Evolutionary conservation across 192 early-diverging fungal species (phyloP).

Genomic region (Pilaira anomala): DNA sequence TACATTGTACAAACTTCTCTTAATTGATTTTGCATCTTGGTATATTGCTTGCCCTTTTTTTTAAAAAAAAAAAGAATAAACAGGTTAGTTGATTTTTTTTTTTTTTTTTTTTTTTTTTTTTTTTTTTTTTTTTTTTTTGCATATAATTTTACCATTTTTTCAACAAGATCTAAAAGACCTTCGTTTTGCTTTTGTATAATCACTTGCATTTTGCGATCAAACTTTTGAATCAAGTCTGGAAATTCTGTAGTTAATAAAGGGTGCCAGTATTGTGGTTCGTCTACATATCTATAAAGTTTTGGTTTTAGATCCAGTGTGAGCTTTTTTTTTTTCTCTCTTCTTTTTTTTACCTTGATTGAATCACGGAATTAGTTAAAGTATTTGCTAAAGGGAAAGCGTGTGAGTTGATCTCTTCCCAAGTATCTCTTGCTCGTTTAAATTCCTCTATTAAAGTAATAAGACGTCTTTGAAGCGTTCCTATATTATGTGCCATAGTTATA

Average conservation of each 20-base stretch:
- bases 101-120: background rate
- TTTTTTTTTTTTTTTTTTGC: background rate
- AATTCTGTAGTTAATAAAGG: slow-evolving; percentile 16
- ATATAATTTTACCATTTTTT: slow-evolving; percentile 16
- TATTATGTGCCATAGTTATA: slow-evolving; percentile 8
- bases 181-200: background rate
- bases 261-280: slow-evolving; percentile 34
- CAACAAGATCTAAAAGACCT: slow-evolving; percentile 8
- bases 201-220: slow-evolving; percentile 24
- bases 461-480: slow-evolving; percentile 32
- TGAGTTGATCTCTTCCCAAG: slow-evolving; percentile 32
- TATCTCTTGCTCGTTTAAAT: slow-evolving; percentile 23
- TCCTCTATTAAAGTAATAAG: slow-evolving; percentile 27
- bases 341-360: slow-evolving; percentile 27
- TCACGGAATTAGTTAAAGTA: slow-evolving; percentile 24
- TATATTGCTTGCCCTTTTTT: slow-evolving; percentile 22
- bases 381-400: slow-evolving; percentile 28
- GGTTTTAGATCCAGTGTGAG: background rate
- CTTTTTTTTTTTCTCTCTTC: background rate
- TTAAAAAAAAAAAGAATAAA: background rate
- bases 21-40: slow-evolving; percentile 24
- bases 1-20: slow-evolving; percentile 14
- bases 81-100: background rate
- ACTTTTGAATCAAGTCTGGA: slow-evolving; percentile 19
- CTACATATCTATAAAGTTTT: slow-evolving; percentile 21